phyloP scores from a whole-genome alignment of 2,329 filamentous ascomycete genomes.

The Polychaeton citri region DNA sequence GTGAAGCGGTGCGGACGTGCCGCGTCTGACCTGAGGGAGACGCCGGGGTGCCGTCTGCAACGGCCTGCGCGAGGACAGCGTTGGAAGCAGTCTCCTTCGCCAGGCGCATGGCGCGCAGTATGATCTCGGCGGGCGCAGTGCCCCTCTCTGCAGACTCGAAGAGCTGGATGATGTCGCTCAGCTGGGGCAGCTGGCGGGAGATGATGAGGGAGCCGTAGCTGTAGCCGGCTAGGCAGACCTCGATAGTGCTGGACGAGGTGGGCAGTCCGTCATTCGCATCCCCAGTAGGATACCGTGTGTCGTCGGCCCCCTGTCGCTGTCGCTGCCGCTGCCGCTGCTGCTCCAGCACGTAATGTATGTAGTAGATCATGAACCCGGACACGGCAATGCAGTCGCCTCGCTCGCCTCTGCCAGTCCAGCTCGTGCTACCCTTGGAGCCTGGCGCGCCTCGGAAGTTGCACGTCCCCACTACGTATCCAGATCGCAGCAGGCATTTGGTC shows the following conservation, averaged over 20 bases:
- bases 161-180: conserved; percentile 40
- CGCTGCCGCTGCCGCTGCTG: conserved; percentile 26
- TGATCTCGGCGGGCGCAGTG: conserved; percentile 54
- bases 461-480: conserved; percentile 65
- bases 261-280: background rate
- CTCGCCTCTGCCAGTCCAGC: conserved; percentile 76
- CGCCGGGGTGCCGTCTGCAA: conserved; percentile 4
- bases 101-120: conserved; percentile 54
- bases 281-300: background rate
- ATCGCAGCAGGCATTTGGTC: conserved; percentile 48
- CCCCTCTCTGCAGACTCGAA: conserved; percentile 43
- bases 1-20: conserved; percentile 4
- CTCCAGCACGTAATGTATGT: conserved; percentile 37
- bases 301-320: conserved; percentile 1
- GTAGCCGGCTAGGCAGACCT: conserved; percentile 53
- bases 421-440: conserved; percentile 62
- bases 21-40: background rate
- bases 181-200: conserved; percentile 49
- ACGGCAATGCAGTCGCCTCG: conserved; percentile 71
- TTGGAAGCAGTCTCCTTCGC: conserved; percentile 46
- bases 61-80: conserved; percentile 1
- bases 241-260: background rate
- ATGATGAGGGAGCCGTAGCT: conserved; percentile 83
- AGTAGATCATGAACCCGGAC: conserved; percentile 65
- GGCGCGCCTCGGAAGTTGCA: conserved; percentile 88